Percentiles rank a stretch among this genome's conserved stretches.
Evolutionary conservation across 208 protist genomes (phyloP).

Genomic region (Trypanosoma avium): DNA sequence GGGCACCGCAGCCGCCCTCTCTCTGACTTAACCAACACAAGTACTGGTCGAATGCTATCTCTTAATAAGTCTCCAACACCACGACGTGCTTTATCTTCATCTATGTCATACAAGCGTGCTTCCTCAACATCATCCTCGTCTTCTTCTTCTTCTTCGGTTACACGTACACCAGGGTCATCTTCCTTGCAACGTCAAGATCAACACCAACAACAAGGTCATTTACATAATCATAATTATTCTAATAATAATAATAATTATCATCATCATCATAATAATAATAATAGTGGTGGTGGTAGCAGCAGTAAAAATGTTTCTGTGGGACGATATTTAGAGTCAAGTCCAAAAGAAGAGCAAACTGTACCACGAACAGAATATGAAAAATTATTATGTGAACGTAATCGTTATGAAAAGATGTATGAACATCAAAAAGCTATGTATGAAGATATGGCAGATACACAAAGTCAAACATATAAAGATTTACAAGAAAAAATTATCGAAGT

Average conservation of each 20-base stretch:
- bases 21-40: constrained; percentile 45
- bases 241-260: constrained; percentile 13
- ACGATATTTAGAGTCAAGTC: background rate
- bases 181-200: no score
- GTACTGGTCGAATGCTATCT: constrained; percentile 22
- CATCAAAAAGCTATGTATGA: constrained; percentile 85
- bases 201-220: no score
- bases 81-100: constrained; percentile 22
- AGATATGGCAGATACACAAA: constrained; percentile 76
- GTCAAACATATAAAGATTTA: constrained; percentile 63
- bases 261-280: background rate
- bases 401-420: constrained; percentile 88
- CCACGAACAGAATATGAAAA: constrained; percentile 52
- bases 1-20: constrained; percentile 21
- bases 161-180: no score
- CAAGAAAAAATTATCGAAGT: constrained; percentile 90
- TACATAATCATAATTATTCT: constrained; percentile 1
- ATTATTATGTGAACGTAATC: constrained; percentile 73
- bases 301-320: no score
- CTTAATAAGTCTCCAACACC: constrained; percentile 60
- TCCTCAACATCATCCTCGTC: constrained; percentile 1
- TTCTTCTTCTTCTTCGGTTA: no score
- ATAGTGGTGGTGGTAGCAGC: no score
- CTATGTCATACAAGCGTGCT: constrained; percentile 16
- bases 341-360: constrained; percentile 23